Evolutionary conservation across 805 yeast species (phyloP), one percentile per base, ranked within the genome.

Genomic region (Zygosaccharomyces bisporus): DNA sequence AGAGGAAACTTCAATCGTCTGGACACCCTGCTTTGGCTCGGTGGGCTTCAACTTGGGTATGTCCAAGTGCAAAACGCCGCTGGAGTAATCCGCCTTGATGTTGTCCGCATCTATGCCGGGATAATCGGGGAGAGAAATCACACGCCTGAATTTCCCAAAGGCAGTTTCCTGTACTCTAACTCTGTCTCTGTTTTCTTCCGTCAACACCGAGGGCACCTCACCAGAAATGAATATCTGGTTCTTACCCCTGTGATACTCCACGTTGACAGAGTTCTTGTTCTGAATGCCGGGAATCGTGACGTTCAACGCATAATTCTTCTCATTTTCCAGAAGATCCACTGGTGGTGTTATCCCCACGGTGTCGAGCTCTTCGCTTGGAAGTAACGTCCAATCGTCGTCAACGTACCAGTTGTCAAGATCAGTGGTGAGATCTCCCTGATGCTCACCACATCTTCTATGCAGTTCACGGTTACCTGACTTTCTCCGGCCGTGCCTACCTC

Each of bases 261-360:
- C 56, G 9, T 68, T 61, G 52, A 73, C 63, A 32, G 67, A 58
- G 14, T 74, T 74, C 54, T 67, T 69, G 1, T 64, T 47, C 32
- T 63, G 52, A 16, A 75, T 75, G 41, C 80, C 80, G 4, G 80
- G 77, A 42, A 75, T 60, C 0, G 77, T 68, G 4, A 74, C 65
- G 23, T 67, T 68, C 25, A 75, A 53, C 32, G 66, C 70, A 47
- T 71, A 74, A 18, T 61, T 52, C 35, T 66, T 58, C 3, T 71
- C 73, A 38, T 68, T 65, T 27, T 75, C 79, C 46, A 72, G 57
- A 30, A 75, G 61, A 50, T 75, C 77, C 37, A 74, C 66, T 8
- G 77, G 75, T 37, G 77, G 76, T n/a, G 66, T 57, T 16, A 70
- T 41, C 10, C 45, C 57, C 12, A 42, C 39, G 14, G 29, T 51